These are phyloP conservation scores for Neoascochyta sp. DNA, from an alignment of 2,329 filamentous ascomycete species.

Conservation along the genomic window DNA sequence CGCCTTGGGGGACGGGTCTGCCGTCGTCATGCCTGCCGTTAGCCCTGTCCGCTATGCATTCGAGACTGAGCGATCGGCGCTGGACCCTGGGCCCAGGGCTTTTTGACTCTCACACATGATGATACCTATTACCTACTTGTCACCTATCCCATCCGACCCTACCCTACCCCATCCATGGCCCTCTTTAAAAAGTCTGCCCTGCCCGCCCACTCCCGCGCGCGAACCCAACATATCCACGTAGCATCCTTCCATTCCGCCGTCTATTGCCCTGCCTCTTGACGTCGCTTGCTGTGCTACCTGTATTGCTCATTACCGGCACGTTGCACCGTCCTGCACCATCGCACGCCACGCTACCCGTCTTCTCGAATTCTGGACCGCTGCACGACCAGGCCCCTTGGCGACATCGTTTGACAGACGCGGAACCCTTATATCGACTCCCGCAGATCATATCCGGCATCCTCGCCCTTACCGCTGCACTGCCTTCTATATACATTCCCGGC, in stretches of 20 bases:
- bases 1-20: too few species aligned
- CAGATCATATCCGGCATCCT: neutral
- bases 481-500: too few species aligned
- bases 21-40: conserved; percentile 22
- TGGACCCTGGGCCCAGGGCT: conserved; percentile 20
- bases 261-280: neutral
- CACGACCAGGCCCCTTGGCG: conserved; percentile 5
- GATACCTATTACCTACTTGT: too few species aligned
- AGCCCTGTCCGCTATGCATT: conserved; percentile 20
- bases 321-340: conserved; percentile 5
- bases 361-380: conserved; percentile 6
- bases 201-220: conserved; percentile 6
- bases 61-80: conserved; percentile 22
- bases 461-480: conserved; percentile 1
- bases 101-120: too few species aligned
- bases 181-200: conserved; percentile 20
- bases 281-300: too few species aligned
- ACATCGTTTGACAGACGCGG: conserved; percentile 4
- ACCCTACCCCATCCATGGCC: conserved; percentile 7
- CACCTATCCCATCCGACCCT: too few species aligned
- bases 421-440: conserved; percentile 1
- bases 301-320: too few species aligned
- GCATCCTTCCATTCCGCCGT: too few species aligned
- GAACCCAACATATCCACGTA: neutral
- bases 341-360: conserved; percentile 5